Conservation (phyloP, 345 rosid genomes). For the Eucalyptus caleyi region DNA sequence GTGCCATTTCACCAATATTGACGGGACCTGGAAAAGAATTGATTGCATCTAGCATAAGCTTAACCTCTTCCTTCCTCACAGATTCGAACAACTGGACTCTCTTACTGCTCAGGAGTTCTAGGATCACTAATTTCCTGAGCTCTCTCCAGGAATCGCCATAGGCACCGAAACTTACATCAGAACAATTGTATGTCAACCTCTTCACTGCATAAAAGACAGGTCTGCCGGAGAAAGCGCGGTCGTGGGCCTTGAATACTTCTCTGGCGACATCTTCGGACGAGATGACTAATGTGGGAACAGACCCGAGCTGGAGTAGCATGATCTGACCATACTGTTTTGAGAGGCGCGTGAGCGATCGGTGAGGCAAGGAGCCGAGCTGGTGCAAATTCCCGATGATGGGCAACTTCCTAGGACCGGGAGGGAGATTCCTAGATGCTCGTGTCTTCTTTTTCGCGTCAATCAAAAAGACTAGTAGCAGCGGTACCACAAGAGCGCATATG, state of each 20-base stretch:
- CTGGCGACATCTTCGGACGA: constrained; percentile 20
- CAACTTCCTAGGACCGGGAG: constrained; percentile 26
- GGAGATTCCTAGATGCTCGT: neutral
- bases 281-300: constrained; percentile 21
- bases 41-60: neutral
- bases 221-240: constrained; percentile 21
- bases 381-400: constrained; percentile 28
- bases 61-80: constrained; percentile 18
- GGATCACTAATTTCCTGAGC: constrained; percentile 11
- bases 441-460: neutral
- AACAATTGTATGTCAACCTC: constrained; percentile 4
- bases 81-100: constrained; percentile 21
- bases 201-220: neutral
- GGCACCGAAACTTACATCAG: constrained; percentile 10
- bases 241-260: constrained; percentile 24
- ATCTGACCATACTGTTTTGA: constrained; percentile 19
- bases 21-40: neutral
- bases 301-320: constrained; percentile 34
- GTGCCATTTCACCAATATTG: constrained; percentile 4
- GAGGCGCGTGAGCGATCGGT: constrained; percentile 9
- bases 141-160: constrained; percentile 27
- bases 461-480: neutral
- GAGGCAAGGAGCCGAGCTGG: constrained; percentile 17
- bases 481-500: neutral
- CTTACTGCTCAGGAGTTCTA: constrained; percentile 23